A percentile compares a stretch with the other conserved stretches of the same genome.
Evolutionary conservation across 2,329 filamentous ascomycete species (phyloP).

Genomic region (Fusarium pseudonygamai): DNA sequence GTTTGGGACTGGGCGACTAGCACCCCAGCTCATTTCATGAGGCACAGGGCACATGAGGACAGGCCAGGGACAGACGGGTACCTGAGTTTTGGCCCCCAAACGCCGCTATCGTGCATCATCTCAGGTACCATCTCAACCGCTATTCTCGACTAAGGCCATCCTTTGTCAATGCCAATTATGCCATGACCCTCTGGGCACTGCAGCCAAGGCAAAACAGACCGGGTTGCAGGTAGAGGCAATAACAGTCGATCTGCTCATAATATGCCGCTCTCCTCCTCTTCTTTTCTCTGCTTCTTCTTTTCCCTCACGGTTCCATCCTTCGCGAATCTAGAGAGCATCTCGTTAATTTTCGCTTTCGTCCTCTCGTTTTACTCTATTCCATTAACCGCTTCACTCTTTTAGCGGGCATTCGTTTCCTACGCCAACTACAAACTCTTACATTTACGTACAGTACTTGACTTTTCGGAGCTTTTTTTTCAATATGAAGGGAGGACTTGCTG

Average conservation of each 20-base stretch:
- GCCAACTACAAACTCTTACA: slow-evolving; percentile 37
- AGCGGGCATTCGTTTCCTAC: slow-evolving; percentile 78
- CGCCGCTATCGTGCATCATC: slow-evolving; percentile 21
- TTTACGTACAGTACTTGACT: slow-evolving; percentile 9
- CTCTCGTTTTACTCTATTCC: slow-evolving; percentile 55
- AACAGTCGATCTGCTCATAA: slow-evolving; percentile 50
- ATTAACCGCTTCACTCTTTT: slow-evolving; percentile 85
- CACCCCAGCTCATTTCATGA: slow-evolving; percentile 34
- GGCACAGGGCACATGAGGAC: slow-evolving; percentile 20
- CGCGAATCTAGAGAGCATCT: slow-evolving; percentile 61
- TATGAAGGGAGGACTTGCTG: slow-evolving; percentile 79
- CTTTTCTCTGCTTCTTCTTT: slow-evolving; percentile 46
- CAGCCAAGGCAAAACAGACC: slow-evolving; percentile 32
- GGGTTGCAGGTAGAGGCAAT: slow-evolving; percentile 41
- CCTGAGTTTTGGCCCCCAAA: slow-evolving; percentile 28
- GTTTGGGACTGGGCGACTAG: slow-evolving; percentile 27
- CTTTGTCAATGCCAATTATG: slow-evolving; percentile 37
- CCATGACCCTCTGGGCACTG: slow-evolving; percentile 30
- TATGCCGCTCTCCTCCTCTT: slow-evolving; percentile 42
- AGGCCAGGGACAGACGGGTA: slow-evolving; percentile 22
- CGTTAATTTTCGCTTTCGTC: slow-evolving; percentile 58
- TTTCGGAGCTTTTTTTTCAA: slow-evolving; percentile 52
- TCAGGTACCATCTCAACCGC: slow-evolving; percentile 31
- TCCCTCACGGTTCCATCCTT: slow-evolving; percentile 57
- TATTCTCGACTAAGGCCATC: slow-evolving; percentile 30